These are phyloP conservation scores for Colletotrichum navitas DNA, from an alignment of 2,329 filamentous ascomycete species.

Conservation along the genomic window DNA sequence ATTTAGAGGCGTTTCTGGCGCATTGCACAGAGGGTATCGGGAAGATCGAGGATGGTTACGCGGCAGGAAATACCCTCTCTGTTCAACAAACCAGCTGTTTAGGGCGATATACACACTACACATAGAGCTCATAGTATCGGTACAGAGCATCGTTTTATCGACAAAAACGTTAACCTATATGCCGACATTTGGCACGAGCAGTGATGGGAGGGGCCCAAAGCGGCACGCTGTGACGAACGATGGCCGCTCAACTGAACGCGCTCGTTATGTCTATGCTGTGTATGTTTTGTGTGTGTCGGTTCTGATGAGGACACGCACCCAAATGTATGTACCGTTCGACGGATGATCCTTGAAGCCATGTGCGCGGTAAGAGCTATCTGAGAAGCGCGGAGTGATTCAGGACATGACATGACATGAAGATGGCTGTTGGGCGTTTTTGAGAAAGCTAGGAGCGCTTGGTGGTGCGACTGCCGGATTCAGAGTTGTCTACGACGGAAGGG, in stretches of 20 bases:
- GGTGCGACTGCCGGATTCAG: not conserved
- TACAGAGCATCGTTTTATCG: not conserved
- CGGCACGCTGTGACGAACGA: not conserved
- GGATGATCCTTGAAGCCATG: not conserved
- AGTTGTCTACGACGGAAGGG: not conserved
- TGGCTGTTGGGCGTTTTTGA: not conserved
- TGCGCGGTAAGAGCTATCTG: not conserved
- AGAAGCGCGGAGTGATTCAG: not conserved
- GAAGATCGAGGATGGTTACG: conserved; percentile 8
- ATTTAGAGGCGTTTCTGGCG: conserved; percentile 31
- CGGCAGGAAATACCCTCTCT: conserved; percentile 22
- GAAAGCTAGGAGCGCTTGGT: not conserved
- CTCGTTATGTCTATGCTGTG: not conserved
- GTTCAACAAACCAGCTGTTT: not conserved
- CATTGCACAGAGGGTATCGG: conserved; percentile 8
- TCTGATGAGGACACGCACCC: not conserved
- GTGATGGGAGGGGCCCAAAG: not conserved
- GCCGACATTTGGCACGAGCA: not conserved
- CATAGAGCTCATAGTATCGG: conserved; percentile 18
- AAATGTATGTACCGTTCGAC: not conserved
- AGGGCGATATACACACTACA: conserved; percentile 1
- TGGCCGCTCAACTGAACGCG: not conserved
- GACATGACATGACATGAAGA: not conserved
- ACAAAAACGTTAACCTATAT: not conserved
- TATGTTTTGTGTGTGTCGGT: not conserved